These are phyloP conservation scores for Stipa capillata DNA, from an alignment of 176 grass and related monocot species.

Conservation along the genomic window DNA sequence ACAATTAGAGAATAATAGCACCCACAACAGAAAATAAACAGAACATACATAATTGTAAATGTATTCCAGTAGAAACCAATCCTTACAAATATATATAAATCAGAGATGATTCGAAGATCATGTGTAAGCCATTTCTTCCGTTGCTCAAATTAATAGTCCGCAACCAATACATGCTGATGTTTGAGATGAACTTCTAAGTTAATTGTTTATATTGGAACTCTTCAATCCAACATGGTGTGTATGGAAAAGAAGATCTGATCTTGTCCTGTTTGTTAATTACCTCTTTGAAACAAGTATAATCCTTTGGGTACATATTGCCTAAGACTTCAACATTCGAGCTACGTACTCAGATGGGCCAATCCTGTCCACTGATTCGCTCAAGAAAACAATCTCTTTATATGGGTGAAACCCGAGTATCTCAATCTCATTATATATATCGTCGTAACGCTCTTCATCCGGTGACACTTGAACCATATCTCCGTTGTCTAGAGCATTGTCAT, in stretches of 20 bases:
- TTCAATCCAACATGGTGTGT: slow-evolving; percentile 4
- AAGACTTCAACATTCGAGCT: background rate
- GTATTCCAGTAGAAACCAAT: background rate
- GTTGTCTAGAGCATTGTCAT: background rate
- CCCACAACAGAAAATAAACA: background rate
- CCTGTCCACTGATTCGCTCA: background rate
- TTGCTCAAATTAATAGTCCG: background rate
- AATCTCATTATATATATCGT: background rate
- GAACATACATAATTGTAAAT: background rate
- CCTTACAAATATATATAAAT: background rate
- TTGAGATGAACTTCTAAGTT: background rate
- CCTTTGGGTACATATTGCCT: background rate
- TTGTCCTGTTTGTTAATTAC: background rate
- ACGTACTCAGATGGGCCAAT: background rate
- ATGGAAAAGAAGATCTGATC: background rate
- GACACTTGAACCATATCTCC: background rate
- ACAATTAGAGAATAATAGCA: background rate
- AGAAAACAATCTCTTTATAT: background rate
- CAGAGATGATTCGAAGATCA: background rate
- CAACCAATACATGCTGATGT: background rate
- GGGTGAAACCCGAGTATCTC: background rate
- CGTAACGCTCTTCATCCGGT: background rate
- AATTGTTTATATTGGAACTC: background rate
- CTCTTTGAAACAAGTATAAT: background rate
- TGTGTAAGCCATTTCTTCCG: background rate